Evolutionary conservation across 208 protist genomes (phyloP), one percentile per base, ranked within the genome.

Genomic region (Acanthamoeba royreba): DNA sequence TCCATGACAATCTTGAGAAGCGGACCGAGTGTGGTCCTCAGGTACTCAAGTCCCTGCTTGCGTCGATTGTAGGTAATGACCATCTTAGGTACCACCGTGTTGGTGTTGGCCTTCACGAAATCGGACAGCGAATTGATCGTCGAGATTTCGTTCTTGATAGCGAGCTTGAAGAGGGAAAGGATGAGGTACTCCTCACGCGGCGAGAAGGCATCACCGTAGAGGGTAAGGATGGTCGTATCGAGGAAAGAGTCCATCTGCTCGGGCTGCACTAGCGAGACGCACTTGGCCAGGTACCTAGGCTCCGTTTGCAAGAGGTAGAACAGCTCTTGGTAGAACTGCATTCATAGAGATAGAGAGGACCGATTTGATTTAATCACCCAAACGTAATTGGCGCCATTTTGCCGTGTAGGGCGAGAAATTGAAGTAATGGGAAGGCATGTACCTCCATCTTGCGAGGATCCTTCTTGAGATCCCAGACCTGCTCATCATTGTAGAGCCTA

Each of bases 251-350:
- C 94, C 81, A 97, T 93, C 33, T 96, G 79, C 86, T 97, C 85
- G 52, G 93, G 86, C 69, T 95, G 94, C 13, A 97, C 94, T 28
- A 61, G 83, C 31, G 85, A 95, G 66, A 97, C 72, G 86, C 81
- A 66, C n/a, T 94, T 96, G 25, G 97, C 97, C 0, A 98, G 86
- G 81, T 98, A 98, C 45, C 96, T 93, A 55, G 97, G 96, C 79
- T 98, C 72, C 2, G 97, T 97, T 81, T 98, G 97, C 0, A 98
- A 40, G 1, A 98, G 52, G 79, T 98, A 97, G 89, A 98, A 98
- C 13, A 98, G 79, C 38, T 97, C 89, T 69, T 95, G 92, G 77
- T 98, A 98, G 35, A 74, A 63, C 38, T 91, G 33, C 0, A 96
- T 8, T 35, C 9, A 66, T 11, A 53, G 42, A 43, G 53, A 81